Evolutionary conservation across 169 alveolate species (phyloP), one percentile per base, ranked within the genome.

Genomic region (Plasmodium sp.): DNA sequence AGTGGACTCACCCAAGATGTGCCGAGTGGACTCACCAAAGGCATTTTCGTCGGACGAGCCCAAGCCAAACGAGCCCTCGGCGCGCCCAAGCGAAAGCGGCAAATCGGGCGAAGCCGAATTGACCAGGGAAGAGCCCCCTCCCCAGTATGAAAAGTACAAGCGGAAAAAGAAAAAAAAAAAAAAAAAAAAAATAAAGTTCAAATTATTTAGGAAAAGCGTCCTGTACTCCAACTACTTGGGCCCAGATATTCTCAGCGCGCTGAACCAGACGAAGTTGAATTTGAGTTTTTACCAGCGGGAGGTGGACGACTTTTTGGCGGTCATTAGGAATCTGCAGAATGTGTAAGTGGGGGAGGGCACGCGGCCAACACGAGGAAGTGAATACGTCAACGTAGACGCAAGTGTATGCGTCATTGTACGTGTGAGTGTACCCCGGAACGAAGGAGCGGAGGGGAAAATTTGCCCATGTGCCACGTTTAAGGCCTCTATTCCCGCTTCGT

Each of bases 311-410:
- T 82, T 81, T 67, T 81, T 91, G 77, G 71, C 48, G 48, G 95
- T 91, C 80, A 91, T 91, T 58, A 62, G 92, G 81, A 91, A 91
- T 67, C 72, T 91, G 41, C 95, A 91, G 48, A 81, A 91, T 73
- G 81, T 91, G 95, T 91, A 91, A 80, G 91, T 27, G 22, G 33
- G 45, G 41, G 34, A 16, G 48, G 36, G 16, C 16, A 75, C 6
- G 58, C 36, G 36, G 79, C 31, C 27, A 22, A 22, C 27, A 22
- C 27, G 27, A 22, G 27, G 27, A 22, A 22, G 56, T 6, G 54
- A 6, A 6, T 43, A 43, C 12, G 7, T 43, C 27, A 3, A n/a
- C 10, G 56, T 10, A 0, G 14, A 10, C 4, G 16, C 27, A 18
- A 18, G n/a, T 18, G 33, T 22, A 7, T 16, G n/a, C 73, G 22